Conservation (phyloP, 495 filamentous ascomycete species). For the Lasiosphaeria miniovina region DNA sequence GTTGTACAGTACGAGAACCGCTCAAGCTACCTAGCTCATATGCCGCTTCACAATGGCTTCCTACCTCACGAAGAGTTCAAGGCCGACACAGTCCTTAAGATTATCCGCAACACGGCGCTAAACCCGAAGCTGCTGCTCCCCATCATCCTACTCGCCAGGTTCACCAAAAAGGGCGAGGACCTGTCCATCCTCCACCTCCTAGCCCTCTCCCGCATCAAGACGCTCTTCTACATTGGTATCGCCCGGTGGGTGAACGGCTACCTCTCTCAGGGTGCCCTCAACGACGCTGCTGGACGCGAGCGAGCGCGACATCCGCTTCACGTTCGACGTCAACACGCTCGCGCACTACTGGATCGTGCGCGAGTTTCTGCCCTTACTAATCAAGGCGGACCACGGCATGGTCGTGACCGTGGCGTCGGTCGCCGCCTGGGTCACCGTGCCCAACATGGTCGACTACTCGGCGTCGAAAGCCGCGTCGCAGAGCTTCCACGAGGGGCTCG, state of each 20-base stretch:
- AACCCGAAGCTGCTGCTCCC: slow-evolving; percentile 61
- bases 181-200: slow-evolving; percentile 48
- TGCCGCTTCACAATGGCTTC: slow-evolving; percentile 48
- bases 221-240: slow-evolving; percentile 49
- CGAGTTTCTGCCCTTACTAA: slow-evolving; percentile 67
- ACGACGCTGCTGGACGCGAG: slow-evolving; percentile 58
- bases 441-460: slow-evolving; percentile 67
- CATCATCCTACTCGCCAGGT: slow-evolving; percentile 55
- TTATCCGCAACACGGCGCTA: slow-evolving; percentile 55
- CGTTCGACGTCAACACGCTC: slow-evolving; percentile 70
- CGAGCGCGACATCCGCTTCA: slow-evolving; percentile 56
- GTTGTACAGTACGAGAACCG: neutral
- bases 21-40: slow-evolving; percentile 18
- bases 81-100: slow-evolving; percentile 52
- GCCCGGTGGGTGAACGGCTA: slow-evolving; percentile 46
- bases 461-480: slow-evolving; percentile 65
- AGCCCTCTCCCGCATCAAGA: slow-evolving; percentile 44
- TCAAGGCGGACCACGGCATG: slow-evolving; percentile 65
- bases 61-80: slow-evolving; percentile 59
- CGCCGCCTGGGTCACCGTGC: slow-evolving; percentile 57
- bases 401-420: slow-evolving; percentile 68
- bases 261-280: slow-evolving; percentile 52
- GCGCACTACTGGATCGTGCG: slow-evolving; percentile 62
- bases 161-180: slow-evolving; percentile 55
- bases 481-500: slow-evolving; percentile 67